Conservation (phyloP, 2,329 filamentous ascomycete species). For the Colletotrichum sp. region DNA sequence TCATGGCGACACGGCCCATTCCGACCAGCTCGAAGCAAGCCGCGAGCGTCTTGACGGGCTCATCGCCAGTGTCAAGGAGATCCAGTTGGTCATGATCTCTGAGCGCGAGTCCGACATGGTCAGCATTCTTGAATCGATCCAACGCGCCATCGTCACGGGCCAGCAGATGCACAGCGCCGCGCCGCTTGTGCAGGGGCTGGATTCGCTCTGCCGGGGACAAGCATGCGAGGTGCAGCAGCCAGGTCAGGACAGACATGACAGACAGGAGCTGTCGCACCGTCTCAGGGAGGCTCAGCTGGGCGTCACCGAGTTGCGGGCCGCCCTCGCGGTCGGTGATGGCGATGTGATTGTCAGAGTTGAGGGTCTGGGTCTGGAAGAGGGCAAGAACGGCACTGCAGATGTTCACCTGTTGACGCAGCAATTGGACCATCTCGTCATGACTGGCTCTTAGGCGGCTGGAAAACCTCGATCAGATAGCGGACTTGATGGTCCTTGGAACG, state of each 20-base stretch:
- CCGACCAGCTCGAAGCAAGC: neutral
- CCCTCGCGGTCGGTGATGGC: neutral
- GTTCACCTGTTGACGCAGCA: neutral
- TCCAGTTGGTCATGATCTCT: neutral
- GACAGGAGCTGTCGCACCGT: neutral
- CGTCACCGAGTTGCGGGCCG: neutral
- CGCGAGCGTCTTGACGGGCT: neutral
- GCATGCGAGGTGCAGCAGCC: neutral
- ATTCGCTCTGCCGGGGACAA: neutral
- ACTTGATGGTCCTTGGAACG: neutral
- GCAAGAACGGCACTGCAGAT: neutral
- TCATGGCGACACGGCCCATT: neutral
- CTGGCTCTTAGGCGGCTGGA: accelerated
- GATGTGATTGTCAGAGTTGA: neutral
- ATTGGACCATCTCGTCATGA: neutral
- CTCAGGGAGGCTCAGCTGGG: neutral
- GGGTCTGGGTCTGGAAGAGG: neutral
- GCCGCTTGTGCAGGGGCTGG: neutral
- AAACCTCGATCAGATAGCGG: neutral
- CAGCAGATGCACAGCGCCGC: neutral
- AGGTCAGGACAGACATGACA: neutral
- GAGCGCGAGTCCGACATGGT: neutral
- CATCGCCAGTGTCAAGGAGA: neutral
- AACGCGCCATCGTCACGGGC: neutral
- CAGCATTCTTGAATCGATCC: neutral